A percentile compares a stretch with the other conserved stretches of the same genome.
These are phyloP conservation scores for Ophiocordyceps australis DNA, from an alignment of 2,329 filamentous ascomycete genomes.

Conservation along the genomic window DNA sequence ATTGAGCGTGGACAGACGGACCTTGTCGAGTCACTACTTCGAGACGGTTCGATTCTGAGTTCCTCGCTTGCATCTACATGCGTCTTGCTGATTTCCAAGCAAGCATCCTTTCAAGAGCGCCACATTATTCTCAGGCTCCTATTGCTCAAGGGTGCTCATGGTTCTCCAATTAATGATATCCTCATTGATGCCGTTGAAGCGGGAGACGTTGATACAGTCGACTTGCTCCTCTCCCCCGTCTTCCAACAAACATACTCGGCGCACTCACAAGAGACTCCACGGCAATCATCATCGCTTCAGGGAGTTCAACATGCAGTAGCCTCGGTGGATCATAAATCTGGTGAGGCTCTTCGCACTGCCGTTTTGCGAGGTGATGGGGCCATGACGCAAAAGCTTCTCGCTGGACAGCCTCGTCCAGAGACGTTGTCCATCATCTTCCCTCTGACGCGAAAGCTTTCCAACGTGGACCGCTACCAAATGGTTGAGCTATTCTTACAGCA, in stretches of 20 bases:
- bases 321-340: conserved; percentile 31
- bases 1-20: conserved; percentile 24
- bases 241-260: no score
- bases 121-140: conserved; percentile 24
- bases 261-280: no score
- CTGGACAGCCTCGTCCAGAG: conserved; percentile 23
- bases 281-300: conserved; percentile 7
- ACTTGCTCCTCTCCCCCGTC: conserved; percentile 28
- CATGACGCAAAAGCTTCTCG: conserved; percentile 26
- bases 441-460: conserved; percentile 21
- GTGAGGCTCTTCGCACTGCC: conserved; percentile 29
- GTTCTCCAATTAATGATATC: conserved; percentile 25
- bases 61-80: conserved; percentile 29
- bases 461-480: conserved; percentile 25
- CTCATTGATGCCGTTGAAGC: conserved; percentile 29
- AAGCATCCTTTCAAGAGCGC: conserved; percentile 24
- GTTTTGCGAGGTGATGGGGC: conserved; percentile 23
- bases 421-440: conserved; percentile 31
- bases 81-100: conserved; percentile 27
- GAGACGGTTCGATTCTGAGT: conserved; percentile 21
- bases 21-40: conserved; percentile 27
- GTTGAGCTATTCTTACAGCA: conserved; percentile 29
- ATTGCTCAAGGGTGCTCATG: conserved; percentile 30
- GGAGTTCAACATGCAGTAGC: conserved; percentile 27
- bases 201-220: conserved; percentile 26